Evolutionary conservation across 129 eudicot species (phyloP).

Genomic region (Daucus carota): DNA sequence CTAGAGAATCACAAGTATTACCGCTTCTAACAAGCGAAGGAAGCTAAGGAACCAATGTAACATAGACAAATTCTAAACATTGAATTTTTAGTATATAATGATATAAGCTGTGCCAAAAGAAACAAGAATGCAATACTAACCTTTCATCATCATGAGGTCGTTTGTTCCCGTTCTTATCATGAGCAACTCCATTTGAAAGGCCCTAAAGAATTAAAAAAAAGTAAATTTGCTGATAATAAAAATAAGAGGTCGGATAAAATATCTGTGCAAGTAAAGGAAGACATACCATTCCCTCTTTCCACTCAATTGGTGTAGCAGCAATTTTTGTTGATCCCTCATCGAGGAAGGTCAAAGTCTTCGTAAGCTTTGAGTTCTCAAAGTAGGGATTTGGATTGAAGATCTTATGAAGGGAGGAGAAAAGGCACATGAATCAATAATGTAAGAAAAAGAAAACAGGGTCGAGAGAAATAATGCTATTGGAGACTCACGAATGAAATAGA

Average conservation of each 20-base stretch:
- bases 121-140: constrained; percentile 21
- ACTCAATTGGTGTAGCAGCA: constrained; percentile 72
- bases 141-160: constrained; percentile 86
- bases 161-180: constrained; percentile 80
- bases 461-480: background rate
- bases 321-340: constrained; percentile 78
- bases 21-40: background rate
- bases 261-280: background rate
- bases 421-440: background rate
- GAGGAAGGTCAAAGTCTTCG: constrained; percentile 74
- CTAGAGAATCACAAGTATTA: background rate
- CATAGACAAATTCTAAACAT: background rate
- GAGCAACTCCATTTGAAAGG: constrained; percentile 52
- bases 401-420: constrained; percentile 26
- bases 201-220: constrained; percentile 35
- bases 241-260: background rate
- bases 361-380: constrained; percentile 77
- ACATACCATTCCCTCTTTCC: constrained; percentile 92
- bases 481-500: constrained; percentile 81
- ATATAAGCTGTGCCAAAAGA: background rate
- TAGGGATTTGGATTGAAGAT: constrained; percentile 69
- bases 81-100: no score
- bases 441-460: background rate
- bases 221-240: background rate
- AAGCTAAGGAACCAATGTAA: background rate